phyloP scores from a whole-genome alignment of 176 grass and related monocot species.

The Metroxylon sagu region DNA sequence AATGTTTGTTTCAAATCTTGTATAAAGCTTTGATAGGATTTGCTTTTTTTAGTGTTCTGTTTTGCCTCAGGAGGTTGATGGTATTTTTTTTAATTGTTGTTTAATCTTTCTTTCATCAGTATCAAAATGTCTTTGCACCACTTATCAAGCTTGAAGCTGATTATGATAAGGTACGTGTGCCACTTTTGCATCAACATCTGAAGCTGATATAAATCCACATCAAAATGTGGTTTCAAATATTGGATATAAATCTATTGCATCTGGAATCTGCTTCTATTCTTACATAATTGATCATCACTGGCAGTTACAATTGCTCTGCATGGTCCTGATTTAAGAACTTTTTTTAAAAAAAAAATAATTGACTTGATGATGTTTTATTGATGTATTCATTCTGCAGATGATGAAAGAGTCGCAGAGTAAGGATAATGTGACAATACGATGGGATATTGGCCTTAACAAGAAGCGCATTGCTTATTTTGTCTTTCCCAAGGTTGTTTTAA shows the following conservation, averaged over 20 bases:
- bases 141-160: conserved; percentile 99
- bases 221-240: too few species aligned
- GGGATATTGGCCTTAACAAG: conserved; percentile 98
- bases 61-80: not conserved
- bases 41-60: too few species aligned
- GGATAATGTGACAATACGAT: conserved; percentile 88
- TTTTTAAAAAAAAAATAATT: too few species aligned
- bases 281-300: too few species aligned
- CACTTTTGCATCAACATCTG: conserved; percentile 1
- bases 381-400: conserved; percentile 37
- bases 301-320: not conserved
- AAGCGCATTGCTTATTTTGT: conserved; percentile 97
- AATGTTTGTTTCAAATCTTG: too few species aligned
- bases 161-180: conserved; percentile 80
- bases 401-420: conserved; percentile 99
- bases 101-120: conserved; percentile 37
- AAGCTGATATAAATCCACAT: too few species aligned
- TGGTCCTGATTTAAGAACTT: not conserved
- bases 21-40: too few species aligned
- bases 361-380: too few species aligned
- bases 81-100: not conserved
- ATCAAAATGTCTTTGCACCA: conserved; percentile 99
- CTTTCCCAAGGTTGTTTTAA: conserved; percentile 79
- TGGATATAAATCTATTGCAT: too few species aligned
- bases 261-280: too few species aligned